These are phyloP conservation scores for Kodamaea jinghongensis DNA, from an alignment of 805 yeast species.

Conservation along the genomic window DNA sequence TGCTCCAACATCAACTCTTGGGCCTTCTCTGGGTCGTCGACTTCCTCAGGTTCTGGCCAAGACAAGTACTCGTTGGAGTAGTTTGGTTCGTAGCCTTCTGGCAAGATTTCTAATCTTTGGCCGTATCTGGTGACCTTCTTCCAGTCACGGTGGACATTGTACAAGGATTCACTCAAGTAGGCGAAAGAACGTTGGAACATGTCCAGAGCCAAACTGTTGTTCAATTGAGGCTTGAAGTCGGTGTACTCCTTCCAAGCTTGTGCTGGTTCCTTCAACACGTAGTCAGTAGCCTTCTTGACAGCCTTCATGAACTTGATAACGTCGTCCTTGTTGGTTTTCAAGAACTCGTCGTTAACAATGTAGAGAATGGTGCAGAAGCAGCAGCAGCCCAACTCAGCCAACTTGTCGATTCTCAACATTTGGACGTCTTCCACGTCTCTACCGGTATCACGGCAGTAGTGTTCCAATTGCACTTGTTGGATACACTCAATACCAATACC, in stretches of 20 bases:
- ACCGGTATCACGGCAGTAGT: constrained; percentile 43
- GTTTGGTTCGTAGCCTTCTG: constrained; percentile 47
- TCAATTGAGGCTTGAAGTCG: constrained; percentile 48
- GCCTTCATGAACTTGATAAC: constrained; percentile 46
- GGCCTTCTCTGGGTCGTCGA: constrained; percentile 44
- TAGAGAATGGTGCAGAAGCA: constrained; percentile 57
- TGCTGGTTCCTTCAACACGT: constrained; percentile 41
- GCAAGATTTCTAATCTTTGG: constrained; percentile 51
- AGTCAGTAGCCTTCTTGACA: constrained; percentile 51
- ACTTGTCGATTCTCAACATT: constrained; percentile 54
- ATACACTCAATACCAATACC: constrained; percentile 60
- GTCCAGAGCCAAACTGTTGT: constrained; percentile 38
- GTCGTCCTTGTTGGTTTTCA: constrained; percentile 46
- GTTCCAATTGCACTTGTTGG: constrained; percentile 58
- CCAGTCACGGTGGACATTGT: constrained; percentile 58
- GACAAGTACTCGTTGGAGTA: constrained; percentile 49
- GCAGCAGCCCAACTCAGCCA: constrained; percentile 58
- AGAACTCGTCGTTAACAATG: constrained; percentile 51
- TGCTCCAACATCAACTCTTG: constrained; percentile 47
- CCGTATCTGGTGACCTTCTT: constrained; percentile 54
- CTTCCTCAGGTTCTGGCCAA: constrained; percentile 49
- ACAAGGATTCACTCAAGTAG: constrained; percentile 50
- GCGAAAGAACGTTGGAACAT: constrained; percentile 55
- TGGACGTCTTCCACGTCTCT: constrained; percentile 46
- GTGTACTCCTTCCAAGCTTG: constrained; percentile 46